Base-by-base conservation (phyloP, 1,139 yeast species). In the Saccharomyces uvarum region DNA sequence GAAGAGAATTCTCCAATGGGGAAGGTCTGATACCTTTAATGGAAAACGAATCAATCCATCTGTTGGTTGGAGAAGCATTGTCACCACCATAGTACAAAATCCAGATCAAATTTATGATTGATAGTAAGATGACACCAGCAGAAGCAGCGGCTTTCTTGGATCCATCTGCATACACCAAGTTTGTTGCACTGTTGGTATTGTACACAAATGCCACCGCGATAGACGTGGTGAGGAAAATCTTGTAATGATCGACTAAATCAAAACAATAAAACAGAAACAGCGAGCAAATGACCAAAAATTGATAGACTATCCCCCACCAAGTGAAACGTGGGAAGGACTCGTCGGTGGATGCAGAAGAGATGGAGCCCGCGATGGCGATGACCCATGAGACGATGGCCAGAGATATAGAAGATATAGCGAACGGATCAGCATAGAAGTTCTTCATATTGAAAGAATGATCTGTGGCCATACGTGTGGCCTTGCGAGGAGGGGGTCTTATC, bases 281-380 rank as follows among this genome's bases (percentile, higher is more conserved):
- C 38, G 79, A 70, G 6, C 75, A 60, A 31, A 88, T 78, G 46
- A 89, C 67, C 41, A 87, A 61, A 38, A 90, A 75, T 72, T 93
- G 83, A 66, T 83, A 93, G 6, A 87, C 93, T n/a, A 93, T 72
- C 2, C 96, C 96, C 99, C 99, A 93, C 99, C 99, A 93, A 7
- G 95, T 81, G 70, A 93, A 87, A 61, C 83, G 81, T 1, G 97
- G 97, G 68, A 84, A 88, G 4, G 71, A 55, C 48, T 69, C 69
- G 1, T 62, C 55, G 11, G 63, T 64, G 9, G 78, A 72, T 16
- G 76, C 70, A 14, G 84, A 73, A 0, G 95, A 84, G 14, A 87
- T 84, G 11, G 96, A 88, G 1, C 97, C 97, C 3, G 85, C 95
- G 54, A 93, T 76, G 9, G 96, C 88, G 50, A 93, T 80, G 57